Evolutionary conservation across 1,284 basidiomycete genomes (phyloP).

Genomic region (Ustilago loliicola): DNA sequence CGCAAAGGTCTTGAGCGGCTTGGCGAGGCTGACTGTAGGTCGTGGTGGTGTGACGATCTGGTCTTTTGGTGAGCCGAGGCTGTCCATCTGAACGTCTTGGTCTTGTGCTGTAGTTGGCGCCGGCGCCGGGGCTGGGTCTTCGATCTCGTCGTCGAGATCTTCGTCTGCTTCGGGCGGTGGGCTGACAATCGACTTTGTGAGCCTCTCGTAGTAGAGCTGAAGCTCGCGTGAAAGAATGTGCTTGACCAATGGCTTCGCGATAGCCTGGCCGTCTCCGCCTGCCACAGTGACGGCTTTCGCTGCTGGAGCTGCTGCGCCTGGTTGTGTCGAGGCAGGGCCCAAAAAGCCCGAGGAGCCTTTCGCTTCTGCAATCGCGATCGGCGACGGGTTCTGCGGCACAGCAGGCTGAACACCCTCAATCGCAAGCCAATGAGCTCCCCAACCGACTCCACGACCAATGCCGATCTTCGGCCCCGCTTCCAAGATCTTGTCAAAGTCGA

Average conservation of each 20-base stretch:
- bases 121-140: conserved; percentile 16
- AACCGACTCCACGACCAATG: conserved; percentile 66
- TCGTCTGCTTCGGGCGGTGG: conserved; percentile 62
- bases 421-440: conserved; percentile 86
- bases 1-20: conserved; percentile 54
- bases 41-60: conserved; percentile 48
- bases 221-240: conserved; percentile 93
- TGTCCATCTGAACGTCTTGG: conserved; percentile 39
- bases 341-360: conserved; percentile 34
- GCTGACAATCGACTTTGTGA: conserved; percentile 76
- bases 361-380: conserved; percentile 49
- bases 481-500: conserved; percentile 82
- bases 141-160: conserved; percentile 47
- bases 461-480: conserved; percentile 61
- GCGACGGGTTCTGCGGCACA: conserved; percentile 93
- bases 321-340: conserved; percentile 40
- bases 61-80: conserved; percentile 26
- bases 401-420: conserved; percentile 97
- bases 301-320: conserved; percentile 61
- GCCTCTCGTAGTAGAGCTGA: conserved; percentile 92
- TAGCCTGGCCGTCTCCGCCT: conserved; percentile 50
- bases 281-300: conserved; percentile 64
- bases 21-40: conserved; percentile 36
- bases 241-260: conserved; percentile 76
- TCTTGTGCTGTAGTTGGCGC: conserved; percentile 25